Evolutionary conservation across 148 eudicot genomes (phyloP).

Genomic region (Vaccinium macrocarpon): DNA sequence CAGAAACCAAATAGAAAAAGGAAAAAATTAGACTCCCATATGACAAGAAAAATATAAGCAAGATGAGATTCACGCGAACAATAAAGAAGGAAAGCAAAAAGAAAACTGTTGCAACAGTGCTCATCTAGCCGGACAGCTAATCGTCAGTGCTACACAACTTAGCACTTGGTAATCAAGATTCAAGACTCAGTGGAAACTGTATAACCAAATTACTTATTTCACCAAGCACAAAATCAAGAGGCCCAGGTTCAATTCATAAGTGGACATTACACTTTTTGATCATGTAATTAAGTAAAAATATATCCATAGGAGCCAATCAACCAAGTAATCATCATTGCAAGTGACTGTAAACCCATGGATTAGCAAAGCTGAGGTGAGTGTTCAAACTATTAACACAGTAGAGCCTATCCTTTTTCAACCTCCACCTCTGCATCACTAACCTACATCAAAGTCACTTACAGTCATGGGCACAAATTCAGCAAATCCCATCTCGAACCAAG

Average conservation of each 20-base stretch:
- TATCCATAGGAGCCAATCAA: neutral
- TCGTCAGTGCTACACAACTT: neutral
- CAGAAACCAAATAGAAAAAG: conserved; percentile 7
- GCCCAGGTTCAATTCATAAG: neutral
- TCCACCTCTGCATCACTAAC: neutral
- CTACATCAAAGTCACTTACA: neutral
- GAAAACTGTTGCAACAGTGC: neutral
- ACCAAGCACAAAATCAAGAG: neutral
- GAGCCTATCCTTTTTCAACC: neutral
- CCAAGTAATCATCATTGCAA: neutral
- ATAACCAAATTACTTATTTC: neutral
- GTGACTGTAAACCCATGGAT: neutral
- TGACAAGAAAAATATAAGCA: conserved; percentile 10
- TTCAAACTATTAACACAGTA: neutral
- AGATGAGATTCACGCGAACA: neutral
- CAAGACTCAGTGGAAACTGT: neutral
- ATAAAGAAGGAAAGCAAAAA: neutral
- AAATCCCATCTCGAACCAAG: neutral
- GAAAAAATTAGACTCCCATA: conserved; percentile 1
- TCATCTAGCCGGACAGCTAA: neutral
- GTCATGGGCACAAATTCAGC: neutral
- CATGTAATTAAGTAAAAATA: neutral
- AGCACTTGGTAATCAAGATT: neutral
- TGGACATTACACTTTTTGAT: neutral
- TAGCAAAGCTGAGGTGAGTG: neutral